These are phyloP conservation scores for Chlorencoelia australis DNA, from an alignment of 2,329 filamentous ascomycete species.

Conservation along the genomic window DNA sequence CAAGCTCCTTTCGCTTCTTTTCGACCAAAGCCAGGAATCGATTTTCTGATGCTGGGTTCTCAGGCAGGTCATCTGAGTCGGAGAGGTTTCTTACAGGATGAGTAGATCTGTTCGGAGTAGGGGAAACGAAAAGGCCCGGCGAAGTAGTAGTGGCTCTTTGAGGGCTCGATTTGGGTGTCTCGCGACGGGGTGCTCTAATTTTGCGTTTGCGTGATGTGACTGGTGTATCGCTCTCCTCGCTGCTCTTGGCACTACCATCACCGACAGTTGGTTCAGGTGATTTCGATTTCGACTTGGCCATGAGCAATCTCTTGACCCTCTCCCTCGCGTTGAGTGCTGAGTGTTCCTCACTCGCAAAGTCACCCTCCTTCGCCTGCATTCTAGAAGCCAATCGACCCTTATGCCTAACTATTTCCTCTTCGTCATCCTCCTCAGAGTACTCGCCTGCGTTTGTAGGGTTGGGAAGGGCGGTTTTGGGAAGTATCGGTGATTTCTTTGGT, in stretches of 20 bases:
- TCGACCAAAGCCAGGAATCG: constrained; percentile 64
- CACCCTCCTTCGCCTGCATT: constrained; percentile 38
- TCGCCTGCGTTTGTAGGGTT: constrained; percentile 3
- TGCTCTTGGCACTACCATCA: constrained; percentile 27
- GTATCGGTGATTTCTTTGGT: constrained; percentile 7
- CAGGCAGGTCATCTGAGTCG: constrained; percentile 35
- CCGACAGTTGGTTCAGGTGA: constrained; percentile 25
- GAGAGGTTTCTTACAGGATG: constrained; percentile 18
- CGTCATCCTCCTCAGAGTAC: constrained; percentile 30
- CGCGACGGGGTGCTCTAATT: constrained; percentile 12
- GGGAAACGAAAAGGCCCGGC: constrained; percentile 34
- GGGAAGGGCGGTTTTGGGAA: constrained; percentile 1
- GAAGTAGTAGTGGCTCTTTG: constrained; percentile 16
- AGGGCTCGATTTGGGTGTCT: constrained; percentile 15
- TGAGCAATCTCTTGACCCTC: constrained; percentile 35
- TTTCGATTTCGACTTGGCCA: constrained; percentile 22
- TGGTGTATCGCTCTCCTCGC: constrained; percentile 17
- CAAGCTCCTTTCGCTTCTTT: constrained; percentile 62
- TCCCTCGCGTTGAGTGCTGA: constrained; percentile 28
- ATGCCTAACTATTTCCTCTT: constrained; percentile 43
- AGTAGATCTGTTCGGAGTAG: constrained; percentile 20
- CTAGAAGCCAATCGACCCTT: constrained; percentile 54
- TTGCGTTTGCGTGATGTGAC: constrained; percentile 22
- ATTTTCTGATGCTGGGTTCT: constrained; percentile 36
- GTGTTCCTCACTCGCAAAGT: constrained; percentile 10